These are phyloP conservation scores for Ascochyta rabiei DNA, from an alignment of 2,329 filamentous ascomycete species.

Conservation along the genomic window DNA sequence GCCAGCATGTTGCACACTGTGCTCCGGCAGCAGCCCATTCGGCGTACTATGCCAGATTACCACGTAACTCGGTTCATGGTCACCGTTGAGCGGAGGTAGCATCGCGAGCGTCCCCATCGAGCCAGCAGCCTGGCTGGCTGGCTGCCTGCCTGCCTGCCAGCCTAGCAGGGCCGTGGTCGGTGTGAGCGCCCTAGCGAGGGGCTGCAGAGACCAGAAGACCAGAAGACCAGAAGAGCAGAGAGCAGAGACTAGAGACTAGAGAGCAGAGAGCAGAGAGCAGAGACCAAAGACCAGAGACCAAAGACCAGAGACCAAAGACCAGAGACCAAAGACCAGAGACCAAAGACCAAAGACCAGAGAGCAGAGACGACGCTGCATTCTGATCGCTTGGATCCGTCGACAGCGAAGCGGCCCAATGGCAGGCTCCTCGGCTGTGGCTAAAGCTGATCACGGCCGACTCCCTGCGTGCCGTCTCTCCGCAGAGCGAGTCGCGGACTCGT, in stretches of 20 bases:
- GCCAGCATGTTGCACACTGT: constrained; percentile 40
- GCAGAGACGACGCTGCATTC: constrained; percentile 12
- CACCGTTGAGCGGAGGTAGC: constrained; percentile 29
- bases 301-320: too few species aligned
- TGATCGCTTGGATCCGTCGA: constrained; percentile 20
- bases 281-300: too few species aligned
- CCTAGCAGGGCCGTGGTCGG: constrained; percentile 14
- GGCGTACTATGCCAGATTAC: constrained; percentile 43
- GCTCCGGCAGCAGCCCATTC: constrained; percentile 31
- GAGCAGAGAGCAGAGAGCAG: too few species aligned
- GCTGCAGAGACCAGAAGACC: constrained; percentile 14
- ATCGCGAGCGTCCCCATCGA: constrained; percentile 27
- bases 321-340: too few species aligned
- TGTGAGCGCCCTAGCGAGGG: constrained; percentile 11
- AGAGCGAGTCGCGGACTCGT: constrained; percentile 3
- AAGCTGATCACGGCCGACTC: constrained; percentile 20
- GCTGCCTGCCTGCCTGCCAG: too few species aligned
- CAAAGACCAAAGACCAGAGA: too few species aligned
- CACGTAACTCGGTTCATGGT: constrained; percentile 37
- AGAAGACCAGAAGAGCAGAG: too few species aligned
- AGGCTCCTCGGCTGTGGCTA: constrained; percentile 18
- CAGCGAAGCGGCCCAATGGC: constrained; percentile 18
- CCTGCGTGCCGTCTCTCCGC: constrained; percentile 25
- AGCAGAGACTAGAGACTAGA: too few species aligned
- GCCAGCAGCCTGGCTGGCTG: not conserved